Evolutionary conservation across 495 filamentous ascomycete genomes (phyloP).

Genomic region (Jackrogersella minutella): DNA sequence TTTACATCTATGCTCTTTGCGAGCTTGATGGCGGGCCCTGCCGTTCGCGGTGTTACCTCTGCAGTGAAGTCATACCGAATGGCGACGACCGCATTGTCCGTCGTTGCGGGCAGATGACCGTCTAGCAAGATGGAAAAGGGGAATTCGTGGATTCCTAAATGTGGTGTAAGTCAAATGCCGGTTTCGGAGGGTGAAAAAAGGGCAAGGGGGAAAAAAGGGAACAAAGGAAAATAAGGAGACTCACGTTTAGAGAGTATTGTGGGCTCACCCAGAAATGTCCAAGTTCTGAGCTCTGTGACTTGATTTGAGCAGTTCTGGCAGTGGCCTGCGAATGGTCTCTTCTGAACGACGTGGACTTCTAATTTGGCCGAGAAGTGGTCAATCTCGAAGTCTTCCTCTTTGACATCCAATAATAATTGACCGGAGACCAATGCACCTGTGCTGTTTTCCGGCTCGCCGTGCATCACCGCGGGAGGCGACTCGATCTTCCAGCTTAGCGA

Average conservation of each 20-base stretch:
- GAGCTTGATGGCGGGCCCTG: conserved; percentile 65
- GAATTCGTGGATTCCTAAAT: conserved; percentile 71
- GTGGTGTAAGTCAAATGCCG: conserved; percentile 29
- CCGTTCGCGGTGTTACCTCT: conserved; percentile 64
- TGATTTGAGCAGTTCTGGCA: conserved; percentile 78
- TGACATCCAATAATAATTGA: conserved; percentile 75
- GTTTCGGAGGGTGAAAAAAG: not conserved
- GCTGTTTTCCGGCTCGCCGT: conserved; percentile 75
- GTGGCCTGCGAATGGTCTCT: conserved; percentile 77
- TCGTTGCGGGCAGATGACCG: conserved; percentile 84
- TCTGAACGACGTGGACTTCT: conserved; percentile 70
- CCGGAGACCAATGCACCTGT: conserved; percentile 90
- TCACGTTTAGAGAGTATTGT: conserved; percentile 67
- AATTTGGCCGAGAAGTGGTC: conserved; percentile 75
- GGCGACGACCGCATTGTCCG: conserved; percentile 72
- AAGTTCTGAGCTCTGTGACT: conserved; percentile 74
- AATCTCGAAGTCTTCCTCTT: conserved; percentile 69
- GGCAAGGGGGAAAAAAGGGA: no score
- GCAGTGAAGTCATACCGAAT: conserved; percentile 83
- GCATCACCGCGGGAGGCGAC: conserved; percentile 87
- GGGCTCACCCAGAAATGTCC: conserved; percentile 77
- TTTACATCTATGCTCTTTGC: conserved; percentile 71
- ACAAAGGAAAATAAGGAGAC: conserved; percentile 23
- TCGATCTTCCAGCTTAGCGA: conserved; percentile 82
- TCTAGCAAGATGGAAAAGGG: conserved; percentile 93